Evolutionary conservation across 2,329 filamentous ascomycete species (phyloP), one percentile per base, ranked within the genome.

Genomic region (Apiospora arundinis): DNA sequence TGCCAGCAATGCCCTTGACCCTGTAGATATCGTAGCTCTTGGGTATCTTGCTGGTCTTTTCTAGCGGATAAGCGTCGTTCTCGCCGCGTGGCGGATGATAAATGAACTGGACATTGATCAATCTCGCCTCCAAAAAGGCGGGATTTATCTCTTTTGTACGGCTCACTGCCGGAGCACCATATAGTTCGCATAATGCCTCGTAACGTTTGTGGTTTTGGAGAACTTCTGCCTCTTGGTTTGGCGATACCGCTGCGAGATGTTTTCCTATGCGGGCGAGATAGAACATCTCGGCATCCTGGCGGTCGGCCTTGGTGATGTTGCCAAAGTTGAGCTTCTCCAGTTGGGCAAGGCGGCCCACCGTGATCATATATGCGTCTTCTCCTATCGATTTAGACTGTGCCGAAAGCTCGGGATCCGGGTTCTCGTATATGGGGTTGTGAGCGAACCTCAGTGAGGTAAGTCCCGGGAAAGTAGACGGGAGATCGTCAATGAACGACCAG

Each of bases 311-410:
- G 0, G 91, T 91, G 75, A 98, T 91, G 21, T 85, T 83, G 73
- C 91, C 91, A 79, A 93, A 94, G 79, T 96, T 96, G 42, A 98
- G 87, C 0, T 85, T 86, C 69, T 87, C 87, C 12, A 98, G 87
- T 1, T 84, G 83, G 0, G 88, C 87, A 1, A 98, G 85, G 2
- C 95, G 92, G 40, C 92, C 93, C 37, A 97, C 85, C 0, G 93
- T 94, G 67, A 98, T 87, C 93, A 97, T 97, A 83, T 95, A 95
- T 0, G 93, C 92, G 77, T 97, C 93, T 70, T 97, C 94, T 0
- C 92, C 87, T 7, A 87, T 44, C 73, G 80, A 76, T 66, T 76
- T 76, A 16, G 74, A 70, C 69, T 75, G 70, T 73, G 74, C 68
- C 4, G 76, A 74, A 71, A 76, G 74, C 23, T 73, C 85, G 67